These are phyloP conservation scores for Punica granatum DNA, from an alignment of 345 rosid genomes.

Conservation along the genomic window DNA sequence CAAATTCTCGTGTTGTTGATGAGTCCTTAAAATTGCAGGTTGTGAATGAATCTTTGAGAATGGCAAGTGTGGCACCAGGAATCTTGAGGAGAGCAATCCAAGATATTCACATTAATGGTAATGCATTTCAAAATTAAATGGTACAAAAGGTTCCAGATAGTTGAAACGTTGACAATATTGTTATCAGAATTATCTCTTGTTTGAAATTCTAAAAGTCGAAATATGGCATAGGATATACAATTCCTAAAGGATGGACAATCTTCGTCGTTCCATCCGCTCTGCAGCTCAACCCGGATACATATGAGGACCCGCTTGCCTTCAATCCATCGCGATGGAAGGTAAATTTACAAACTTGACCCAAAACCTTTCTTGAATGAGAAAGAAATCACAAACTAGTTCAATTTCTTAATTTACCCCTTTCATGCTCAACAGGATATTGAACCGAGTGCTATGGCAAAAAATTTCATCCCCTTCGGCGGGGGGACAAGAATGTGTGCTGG, in stretches of 20 bases:
- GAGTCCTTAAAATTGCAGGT: conserved; percentile 14
- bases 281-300: conserved; percentile 20
- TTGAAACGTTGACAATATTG: background rate
- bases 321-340: no score
- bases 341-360: no score
- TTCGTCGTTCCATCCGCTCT: conserved; percentile 11
- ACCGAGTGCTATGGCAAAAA: conserved; percentile 19
- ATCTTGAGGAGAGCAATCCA: conserved; percentile 26
- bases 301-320: no score
- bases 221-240: conserved; percentile 14
- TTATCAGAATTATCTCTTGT: background rate
- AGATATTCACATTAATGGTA: conserved; percentile 19
- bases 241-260: conserved; percentile 27
- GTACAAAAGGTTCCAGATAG: no score
- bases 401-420: no score
- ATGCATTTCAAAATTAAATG: no score
- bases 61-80: conserved; percentile 27
- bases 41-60: conserved; percentile 36
- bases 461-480: conserved; percentile 46
- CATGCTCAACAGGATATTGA: no score
- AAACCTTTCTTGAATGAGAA: no score
- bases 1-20: background rate
- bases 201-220: background rate
- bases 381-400: no score
- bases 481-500: no score